Percentiles rank a stretch among this genome's conserved stretches.
Conservation (phyloP, 2,329 filamentous ascomycete genomes). For the Didymella keratinophila region DNA sequence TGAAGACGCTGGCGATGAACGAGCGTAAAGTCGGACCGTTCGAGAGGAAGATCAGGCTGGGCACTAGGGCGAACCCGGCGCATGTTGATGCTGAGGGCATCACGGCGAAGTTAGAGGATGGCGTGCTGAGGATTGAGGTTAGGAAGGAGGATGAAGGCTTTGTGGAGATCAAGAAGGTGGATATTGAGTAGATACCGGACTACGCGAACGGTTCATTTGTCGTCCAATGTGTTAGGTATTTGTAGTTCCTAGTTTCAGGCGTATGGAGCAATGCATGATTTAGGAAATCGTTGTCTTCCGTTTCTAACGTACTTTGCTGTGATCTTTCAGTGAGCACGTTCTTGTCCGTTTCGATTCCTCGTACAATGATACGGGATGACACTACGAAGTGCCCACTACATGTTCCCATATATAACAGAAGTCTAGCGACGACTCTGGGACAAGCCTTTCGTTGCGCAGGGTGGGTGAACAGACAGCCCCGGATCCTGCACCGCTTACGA, state of each 20-base stretch:
- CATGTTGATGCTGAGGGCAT: conserved; percentile 73
- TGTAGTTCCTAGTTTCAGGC: not conserved
- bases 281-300: not conserved
- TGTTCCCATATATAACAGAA: not conserved
- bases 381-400: too few species aligned
- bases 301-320: not conserved
- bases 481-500: not conserved
- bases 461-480: not conserved
- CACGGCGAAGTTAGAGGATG: conserved; percentile 79
- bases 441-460: not conserved
- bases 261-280: not conserved
- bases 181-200: conserved; percentile 53
- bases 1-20: conserved; percentile 68
- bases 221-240: not conserved
- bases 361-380: too few species aligned
- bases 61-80: conserved; percentile 62
- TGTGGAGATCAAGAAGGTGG: conserved; percentile 61
- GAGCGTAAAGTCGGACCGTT: conserved; percentile 79
- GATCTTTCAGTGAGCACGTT: not conserved
- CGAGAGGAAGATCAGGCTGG: conserved; percentile 72
- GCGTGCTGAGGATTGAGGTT: conserved; percentile 77
- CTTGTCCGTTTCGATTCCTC: too few species aligned
- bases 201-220: not conserved
- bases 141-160: conserved; percentile 73
- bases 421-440: not conserved